These are phyloP conservation scores for Microcera coccophila DNA, from an alignment of 2,329 filamentous ascomycete genomes.

Conservation along the genomic window DNA sequence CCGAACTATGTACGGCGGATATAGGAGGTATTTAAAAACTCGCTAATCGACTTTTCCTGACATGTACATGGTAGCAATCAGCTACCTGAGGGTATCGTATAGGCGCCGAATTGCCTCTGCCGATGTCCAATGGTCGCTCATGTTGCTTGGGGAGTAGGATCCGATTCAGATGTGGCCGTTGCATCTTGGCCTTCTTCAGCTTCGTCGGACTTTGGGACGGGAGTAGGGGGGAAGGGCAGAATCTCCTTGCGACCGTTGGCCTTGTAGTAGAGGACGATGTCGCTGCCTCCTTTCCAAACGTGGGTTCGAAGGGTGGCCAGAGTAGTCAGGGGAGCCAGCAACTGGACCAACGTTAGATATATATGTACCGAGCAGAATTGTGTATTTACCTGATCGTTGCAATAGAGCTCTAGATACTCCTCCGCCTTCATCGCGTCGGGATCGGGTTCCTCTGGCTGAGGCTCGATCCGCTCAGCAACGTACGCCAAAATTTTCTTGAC, in stretches of 20 bases:
- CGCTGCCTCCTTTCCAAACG: slow-evolving; percentile 91
- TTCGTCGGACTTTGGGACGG: slow-evolving; percentile 16
- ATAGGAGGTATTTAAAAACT: slow-evolving; percentile 6
- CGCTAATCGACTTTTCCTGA: slow-evolving; percentile 4
- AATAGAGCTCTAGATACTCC: slow-evolving; percentile 92
- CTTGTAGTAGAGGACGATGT: slow-evolving; percentile 88
- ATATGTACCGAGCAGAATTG: neutral
- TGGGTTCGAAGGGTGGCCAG: slow-evolving; percentile 89
- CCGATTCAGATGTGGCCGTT: slow-evolving; percentile 13
- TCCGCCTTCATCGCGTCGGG: slow-evolving; percentile 68
- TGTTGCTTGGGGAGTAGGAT: slow-evolving; percentile 8
- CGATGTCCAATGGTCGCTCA: neutral
- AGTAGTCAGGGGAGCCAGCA: slow-evolving; percentile 79
- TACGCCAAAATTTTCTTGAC: slow-evolving; percentile 93
- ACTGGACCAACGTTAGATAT: slow-evolving; percentile 34
- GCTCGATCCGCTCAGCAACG: slow-evolving; percentile 86
- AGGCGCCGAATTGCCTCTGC: too few relatives aligned
- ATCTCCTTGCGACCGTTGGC: slow-evolving; percentile 77
- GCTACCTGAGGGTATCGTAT: too few relatives aligned
- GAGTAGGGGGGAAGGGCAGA: slow-evolving; percentile 30
- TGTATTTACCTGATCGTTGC: slow-evolving; percentile 75
- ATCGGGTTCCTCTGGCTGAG: slow-evolving; percentile 56
- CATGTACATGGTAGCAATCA: slow-evolving; percentile 10
- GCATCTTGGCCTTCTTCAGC: slow-evolving; percentile 19
- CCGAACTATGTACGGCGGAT: slow-evolving; percentile 24